Evolutionary conservation across 1,139 yeast species (phyloP), one percentile per base, ranked within the genome.

Genomic region (Candida frijolesensis): DNA sequence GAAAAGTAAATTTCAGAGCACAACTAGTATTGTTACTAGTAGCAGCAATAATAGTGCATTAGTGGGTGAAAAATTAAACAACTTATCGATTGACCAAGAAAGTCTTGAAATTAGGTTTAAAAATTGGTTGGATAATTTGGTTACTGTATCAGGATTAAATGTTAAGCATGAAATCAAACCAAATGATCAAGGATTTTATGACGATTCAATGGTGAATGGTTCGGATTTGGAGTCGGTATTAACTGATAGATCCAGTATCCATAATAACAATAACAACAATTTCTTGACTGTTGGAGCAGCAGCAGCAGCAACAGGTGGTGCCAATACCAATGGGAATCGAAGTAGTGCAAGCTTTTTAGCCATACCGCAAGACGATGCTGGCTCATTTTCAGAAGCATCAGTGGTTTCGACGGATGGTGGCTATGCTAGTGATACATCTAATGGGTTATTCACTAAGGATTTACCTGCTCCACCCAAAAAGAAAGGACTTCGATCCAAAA

Each of bases 141-240:
- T 75, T 18, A 69, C 69, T 50, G 66, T 73, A 0, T 71, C 66
- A 1, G 76, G 69, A 51, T 55, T 22, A 22, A 35, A 27, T 5
- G n/a, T 44, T 5, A 44, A 57, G 30, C 58, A 48, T 47, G 57
- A 55, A 7, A 44, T 60, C 11, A 54, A 48, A 37, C 72, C 76
- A 0, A 68, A 74, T 52, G 79, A 74, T 6, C 80, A 76, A 57
- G 80, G 80, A 1, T 74, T 76, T 45, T 76, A 76, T 50, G 59
- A 65, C 4, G 72, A 69, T 46, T 50, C 65, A 4, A 62, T 61
- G 18, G 54, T 62, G 12, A 76, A 72, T 45, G 52, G 61, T 2
- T 68, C 74, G 0, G 76, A 71, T 45, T 53, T 64, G 9, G 76
- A 70, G 15, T 67, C 73, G 0, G 49, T 61, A 2, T 44, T 44